Conservation (phyloP, 768 basidiomycete species). For the Hemileccinum rubropunctum region DNA sequence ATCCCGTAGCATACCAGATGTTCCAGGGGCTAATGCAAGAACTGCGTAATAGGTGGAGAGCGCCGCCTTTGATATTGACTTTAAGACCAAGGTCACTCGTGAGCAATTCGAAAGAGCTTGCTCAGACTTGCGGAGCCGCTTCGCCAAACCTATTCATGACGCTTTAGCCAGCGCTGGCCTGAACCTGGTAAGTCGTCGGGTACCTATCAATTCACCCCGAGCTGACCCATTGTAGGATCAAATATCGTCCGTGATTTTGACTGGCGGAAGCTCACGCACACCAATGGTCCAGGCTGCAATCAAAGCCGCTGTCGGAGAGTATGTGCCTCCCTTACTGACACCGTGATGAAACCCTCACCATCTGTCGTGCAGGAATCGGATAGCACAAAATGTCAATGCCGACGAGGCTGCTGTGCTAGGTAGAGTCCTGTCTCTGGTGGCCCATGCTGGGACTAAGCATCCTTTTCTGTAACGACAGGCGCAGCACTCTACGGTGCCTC, state of each 20-base stretch:
- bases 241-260: slow-evolving; percentile 86
- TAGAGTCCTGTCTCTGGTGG: slow-evolving; percentile 16
- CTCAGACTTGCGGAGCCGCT: slow-evolving; percentile 59
- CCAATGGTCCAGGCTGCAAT: slow-evolving; percentile 91
- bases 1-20: background rate
- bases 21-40: background rate
- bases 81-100: slow-evolving; percentile 73
- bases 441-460: background rate
- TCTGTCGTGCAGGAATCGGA: slow-evolving; percentile 54
- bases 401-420: slow-evolving; percentile 95
- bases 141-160: slow-evolving; percentile 69
- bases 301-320: slow-evolving; percentile 75
- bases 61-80: slow-evolving; percentile 87
- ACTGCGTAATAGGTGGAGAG: slow-evolving; percentile 69
- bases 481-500: slow-evolving; percentile 91
- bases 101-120: slow-evolving; percentile 76
- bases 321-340: slow-evolving; percentile 30
- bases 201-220: background rate
- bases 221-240: slow-evolving; percentile 52
- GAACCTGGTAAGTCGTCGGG: slow-evolving; percentile 48
- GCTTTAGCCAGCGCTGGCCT: slow-evolving; percentile 68
- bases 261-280: slow-evolving; percentile 85
- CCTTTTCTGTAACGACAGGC: slow-evolving; percentile 32
- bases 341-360: background rate
- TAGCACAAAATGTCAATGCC: slow-evolving; percentile 93